phyloP scores from a whole-genome alignment of 2,329 filamentous ascomycete species.

The Sordariomycetes sp. region DNA sequence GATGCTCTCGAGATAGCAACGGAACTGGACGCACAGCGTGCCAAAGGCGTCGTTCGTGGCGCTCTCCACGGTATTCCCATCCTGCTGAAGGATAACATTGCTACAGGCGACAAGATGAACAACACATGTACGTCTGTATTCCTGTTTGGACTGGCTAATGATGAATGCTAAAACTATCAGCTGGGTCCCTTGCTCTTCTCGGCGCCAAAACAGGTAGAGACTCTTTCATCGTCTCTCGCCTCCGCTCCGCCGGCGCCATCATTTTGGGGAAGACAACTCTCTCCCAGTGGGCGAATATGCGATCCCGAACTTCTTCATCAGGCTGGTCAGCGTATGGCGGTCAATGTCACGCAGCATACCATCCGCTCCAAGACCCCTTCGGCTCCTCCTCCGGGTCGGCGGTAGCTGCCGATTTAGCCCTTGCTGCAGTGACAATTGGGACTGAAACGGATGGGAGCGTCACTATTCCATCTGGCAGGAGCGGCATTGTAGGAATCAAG shows the following conservation, averaged over 20 bases:
- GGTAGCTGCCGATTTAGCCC: conserved; percentile 48
- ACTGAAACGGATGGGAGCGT: conserved; percentile 52
- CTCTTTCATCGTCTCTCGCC: conserved; percentile 46
- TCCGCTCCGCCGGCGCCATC: conserved; percentile 49
- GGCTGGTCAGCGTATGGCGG: conserved; percentile 58
- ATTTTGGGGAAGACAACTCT: conserved; percentile 57
- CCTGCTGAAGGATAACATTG: conserved; percentile 58
- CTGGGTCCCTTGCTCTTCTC: conserved; percentile 49
- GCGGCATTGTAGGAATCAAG: conserved; percentile 64
- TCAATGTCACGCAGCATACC: conserved; percentile 52
- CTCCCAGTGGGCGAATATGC: conserved; percentile 54
- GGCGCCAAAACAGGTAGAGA: conserved; percentile 46
- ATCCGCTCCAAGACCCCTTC: conserved; percentile 48
- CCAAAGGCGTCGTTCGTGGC: background rate
- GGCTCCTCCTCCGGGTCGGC: conserved; percentile 54
- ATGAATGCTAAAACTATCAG: conserved; percentile 3
- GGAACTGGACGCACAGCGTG: conserved; percentile 13
- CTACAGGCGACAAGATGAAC: conserved; percentile 50
- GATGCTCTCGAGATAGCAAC: conserved; percentile 22
- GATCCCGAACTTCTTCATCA: conserved; percentile 45
- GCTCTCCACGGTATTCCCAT: conserved; percentile 52
- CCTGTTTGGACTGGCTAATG: background rate
- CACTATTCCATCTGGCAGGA: conserved; percentile 62
- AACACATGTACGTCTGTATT: conserved; percentile 33
- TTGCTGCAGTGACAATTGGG: conserved; percentile 49